Base-by-base conservation (phyloP, 148 eudicot genomes). In the Drosera capensis region DNA sequence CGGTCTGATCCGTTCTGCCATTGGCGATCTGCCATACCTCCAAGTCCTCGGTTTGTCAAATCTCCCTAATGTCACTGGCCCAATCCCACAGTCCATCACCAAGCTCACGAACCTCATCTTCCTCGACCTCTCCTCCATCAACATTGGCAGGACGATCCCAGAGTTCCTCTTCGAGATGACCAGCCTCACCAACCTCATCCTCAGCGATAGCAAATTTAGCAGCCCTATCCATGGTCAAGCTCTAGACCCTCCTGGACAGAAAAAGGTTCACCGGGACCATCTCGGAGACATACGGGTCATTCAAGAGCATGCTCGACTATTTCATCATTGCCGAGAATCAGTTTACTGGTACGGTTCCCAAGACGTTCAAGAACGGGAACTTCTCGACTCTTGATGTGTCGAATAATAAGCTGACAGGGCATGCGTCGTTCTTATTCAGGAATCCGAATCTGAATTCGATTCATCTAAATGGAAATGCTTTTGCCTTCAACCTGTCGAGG, bases 201-300 rank as follows among this genome's bases (percentile, higher is more conserved):
- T 78, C 8, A 54, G 64, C 0, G 44, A 30, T 30, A 78, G 73
- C 45, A 39, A 60, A 1, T 25, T 74, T 1, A 43, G 62, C 0
- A 66, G 79, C 7, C 45, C 68, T 11, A 63, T 55, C 62, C 1
- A 54, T 73, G 3, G 36, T 71, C 8, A 3, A 49, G n/a, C 62
- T 67, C 25, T 9, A 15, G 1, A 53, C 45, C 1, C 69, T 78
- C 7, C 15, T 5, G 0, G 66, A 67, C 31, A 48, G 65, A 0
- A 77, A 77, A 68, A 53, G 47, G 6, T 71, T 77, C 38, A 60
- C 64, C 2, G 83, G 83, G 11, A 5, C 17, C 0, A 69, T 77
- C 47, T 75, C 73, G 0, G 61, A 23, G 0, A 59, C 57, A 14
- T 64, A 62, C 14, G 59, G 70, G 41, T 49, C 70, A 1, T 30